These are phyloP conservation scores for Colletotrichum liriopes DNA, from an alignment of 2,329 filamentous ascomycete species.

Conservation along the genomic window DNA sequence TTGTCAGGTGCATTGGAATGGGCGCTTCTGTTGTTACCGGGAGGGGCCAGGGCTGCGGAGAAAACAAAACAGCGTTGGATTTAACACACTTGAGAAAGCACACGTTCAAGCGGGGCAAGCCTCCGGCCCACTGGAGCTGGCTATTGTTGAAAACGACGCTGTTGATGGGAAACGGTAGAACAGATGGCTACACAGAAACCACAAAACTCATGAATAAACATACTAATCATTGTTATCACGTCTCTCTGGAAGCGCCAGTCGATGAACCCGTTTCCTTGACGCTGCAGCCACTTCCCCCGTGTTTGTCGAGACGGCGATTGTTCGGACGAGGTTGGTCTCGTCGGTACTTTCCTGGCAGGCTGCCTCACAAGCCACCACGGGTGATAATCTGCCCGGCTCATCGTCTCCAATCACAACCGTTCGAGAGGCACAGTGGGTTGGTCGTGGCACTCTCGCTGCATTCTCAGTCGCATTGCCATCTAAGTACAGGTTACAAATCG, in stretches of 20 bases:
- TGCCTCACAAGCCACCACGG: background rate
- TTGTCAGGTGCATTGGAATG: background rate
- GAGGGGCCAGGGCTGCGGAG: background rate
- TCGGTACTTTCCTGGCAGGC: background rate
- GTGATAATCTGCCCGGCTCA: background rate
- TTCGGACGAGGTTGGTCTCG: background rate
- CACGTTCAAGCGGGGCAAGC: background rate
- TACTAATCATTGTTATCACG: background rate
- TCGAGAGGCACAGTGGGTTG: background rate
- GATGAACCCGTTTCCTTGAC: background rate
- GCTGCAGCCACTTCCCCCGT: no score
- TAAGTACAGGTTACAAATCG: background rate
- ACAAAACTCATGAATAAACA: slow-evolving; percentile 10
- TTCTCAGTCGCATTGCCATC: background rate
- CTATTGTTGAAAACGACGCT: background rate
- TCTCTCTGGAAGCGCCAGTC: background rate
- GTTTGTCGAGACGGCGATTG: no score
- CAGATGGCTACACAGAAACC: slow-evolving; percentile 10
- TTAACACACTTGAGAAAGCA: background rate
- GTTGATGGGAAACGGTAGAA: slow-evolving; percentile 13
- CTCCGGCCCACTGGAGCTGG: background rate
- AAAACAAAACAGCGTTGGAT: background rate
- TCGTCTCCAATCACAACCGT: background rate
- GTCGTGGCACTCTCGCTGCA: background rate
- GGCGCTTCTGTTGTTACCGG: background rate